Percentiles rank a stretch among this genome's conserved stretches.
Evolutionary conservation across 2,329 filamentous ascomycete species (phyloP).

Genomic region (Fusarium napiforme): DNA sequence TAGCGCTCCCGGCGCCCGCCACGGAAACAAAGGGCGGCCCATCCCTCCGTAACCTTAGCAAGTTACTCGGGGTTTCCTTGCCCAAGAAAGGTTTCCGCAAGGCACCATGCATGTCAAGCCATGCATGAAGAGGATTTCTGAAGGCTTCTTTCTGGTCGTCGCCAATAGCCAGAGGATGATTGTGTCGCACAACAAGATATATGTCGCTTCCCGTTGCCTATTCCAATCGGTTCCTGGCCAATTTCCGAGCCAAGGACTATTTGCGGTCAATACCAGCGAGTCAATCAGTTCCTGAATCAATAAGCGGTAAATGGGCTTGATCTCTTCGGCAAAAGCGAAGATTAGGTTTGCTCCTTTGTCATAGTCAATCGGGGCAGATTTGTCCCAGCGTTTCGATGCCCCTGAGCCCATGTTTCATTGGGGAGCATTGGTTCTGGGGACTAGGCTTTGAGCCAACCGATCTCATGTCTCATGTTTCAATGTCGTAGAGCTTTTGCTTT

Average conservation of each 20-base stretch:
- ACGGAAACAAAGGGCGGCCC: slow-evolving; percentile 31
- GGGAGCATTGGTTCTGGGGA: slow-evolving; percentile 35
- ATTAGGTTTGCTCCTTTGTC: slow-evolving; percentile 27
- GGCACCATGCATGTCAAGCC: slow-evolving; percentile 39
- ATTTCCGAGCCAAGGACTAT: slow-evolving; percentile 25
- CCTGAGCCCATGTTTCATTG: slow-evolving; percentile 41
- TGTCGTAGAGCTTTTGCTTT: slow-evolving; percentile 36
- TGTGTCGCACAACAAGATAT: slow-evolving; percentile 30
- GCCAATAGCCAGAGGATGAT: slow-evolving; percentile 24
- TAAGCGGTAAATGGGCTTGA: not conserved
- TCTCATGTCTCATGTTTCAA: slow-evolving; percentile 42
- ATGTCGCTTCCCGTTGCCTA: slow-evolving; percentile 34
- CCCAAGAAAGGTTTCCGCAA: slow-evolving; percentile 19
- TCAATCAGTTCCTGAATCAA: slow-evolving; percentile 2
- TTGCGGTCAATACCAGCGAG: slow-evolving; percentile 13
- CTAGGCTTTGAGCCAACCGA: slow-evolving; percentile 36
- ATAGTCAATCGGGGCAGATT: slow-evolving; percentile 20
- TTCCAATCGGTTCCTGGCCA: slow-evolving; percentile 20
- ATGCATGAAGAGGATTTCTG: slow-evolving; percentile 35
- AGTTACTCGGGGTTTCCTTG: slow-evolving; percentile 28
- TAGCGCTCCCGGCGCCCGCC: slow-evolving; percentile 28
- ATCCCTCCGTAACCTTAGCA: slow-evolving; percentile 22
- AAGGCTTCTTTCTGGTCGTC: not conserved
- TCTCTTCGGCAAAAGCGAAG: slow-evolving; percentile 2
- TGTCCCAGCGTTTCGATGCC: slow-evolving; percentile 25